A percentile compares a stretch with the other conserved stretches of the same genome.
Conservation (phyloP, 306 rosid genomes). For the Castanea mollissima region DNA sequence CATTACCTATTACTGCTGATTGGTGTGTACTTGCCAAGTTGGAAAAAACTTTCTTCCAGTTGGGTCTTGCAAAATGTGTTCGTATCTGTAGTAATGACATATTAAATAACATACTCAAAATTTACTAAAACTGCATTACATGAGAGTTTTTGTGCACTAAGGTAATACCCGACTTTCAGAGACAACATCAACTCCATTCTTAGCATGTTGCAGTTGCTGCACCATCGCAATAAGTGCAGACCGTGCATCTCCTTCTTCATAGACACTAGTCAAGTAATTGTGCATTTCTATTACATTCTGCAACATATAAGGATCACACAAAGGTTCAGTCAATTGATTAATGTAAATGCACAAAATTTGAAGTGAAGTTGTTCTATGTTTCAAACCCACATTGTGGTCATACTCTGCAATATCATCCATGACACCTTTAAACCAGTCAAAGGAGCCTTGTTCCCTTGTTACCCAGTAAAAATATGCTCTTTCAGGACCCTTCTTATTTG, state of each 20-base stretch:
- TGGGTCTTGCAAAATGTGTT: constrained; percentile 92
- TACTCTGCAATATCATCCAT: constrained; percentile 89
- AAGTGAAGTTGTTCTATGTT: not conserved
- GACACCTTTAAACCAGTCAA: constrained; percentile 98
- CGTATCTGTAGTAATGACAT: constrained; percentile 50
- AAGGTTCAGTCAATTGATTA: constrained; percentile 3
- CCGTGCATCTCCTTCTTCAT: constrained; percentile 92
- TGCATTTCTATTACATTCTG: constrained; percentile 93
- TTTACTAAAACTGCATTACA: not conserved
- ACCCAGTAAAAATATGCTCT: constrained; percentile 97
- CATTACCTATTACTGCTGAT: constrained; percentile 60
- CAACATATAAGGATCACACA: constrained; percentile 24
- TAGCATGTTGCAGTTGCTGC: constrained; percentile 81
- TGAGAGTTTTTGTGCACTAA: not conserved
- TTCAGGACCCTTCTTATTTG: constrained; percentile 45
- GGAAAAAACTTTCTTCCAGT: constrained; percentile 76
- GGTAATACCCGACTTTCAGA: constrained; percentile 78
- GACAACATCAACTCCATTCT: constrained; percentile 82
- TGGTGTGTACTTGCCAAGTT: constrained; percentile 46
- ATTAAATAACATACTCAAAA: not conserved
- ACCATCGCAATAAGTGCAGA: constrained; percentile 88
- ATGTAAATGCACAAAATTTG: not conserved
- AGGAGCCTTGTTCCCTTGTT: constrained; percentile 90
- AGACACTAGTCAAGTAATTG: constrained; percentile 83
- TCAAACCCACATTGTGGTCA: constrained; percentile 62